A percentile compares a stretch with the other conserved stretches of the same genome.
These are phyloP conservation scores for Microbotryum scabiosae DNA, from an alignment of 1,284 basidiomycete species.

Conservation along the genomic window DNA sequence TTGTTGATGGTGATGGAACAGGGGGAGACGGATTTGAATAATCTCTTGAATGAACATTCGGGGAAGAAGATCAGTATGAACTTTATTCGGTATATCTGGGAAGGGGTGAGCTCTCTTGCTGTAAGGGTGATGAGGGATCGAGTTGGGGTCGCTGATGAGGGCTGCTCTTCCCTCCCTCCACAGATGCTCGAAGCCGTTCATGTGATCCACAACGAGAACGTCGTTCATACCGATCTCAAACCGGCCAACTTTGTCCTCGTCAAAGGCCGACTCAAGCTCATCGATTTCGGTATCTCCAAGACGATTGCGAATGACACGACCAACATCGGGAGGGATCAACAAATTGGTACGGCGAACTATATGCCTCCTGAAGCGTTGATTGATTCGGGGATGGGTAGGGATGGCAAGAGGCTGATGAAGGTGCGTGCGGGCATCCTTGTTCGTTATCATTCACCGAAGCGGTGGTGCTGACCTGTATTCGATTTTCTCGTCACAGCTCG, in stretches of 20 bases:
- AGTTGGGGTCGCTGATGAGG: background rate
- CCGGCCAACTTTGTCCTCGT: slow-evolving; percentile 95
- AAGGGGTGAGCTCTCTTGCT: slow-evolving; percentile 56
- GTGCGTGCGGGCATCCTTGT: slow-evolving; percentile 11
- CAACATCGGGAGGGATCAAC: slow-evolving; percentile 88
- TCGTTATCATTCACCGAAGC: background rate
- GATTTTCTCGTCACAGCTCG: slow-evolving; percentile 27
- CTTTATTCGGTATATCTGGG: slow-evolving; percentile 89
- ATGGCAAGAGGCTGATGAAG: slow-evolving; percentile 34
- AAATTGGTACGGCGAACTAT: slow-evolving; percentile 89
- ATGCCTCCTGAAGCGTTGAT: slow-evolving; percentile 78
- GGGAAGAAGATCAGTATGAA: slow-evolving; percentile 77
- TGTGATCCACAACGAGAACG: slow-evolving; percentile 90
- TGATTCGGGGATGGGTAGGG: slow-evolving; percentile 31
- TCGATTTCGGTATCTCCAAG: slow-evolving; percentile 95
- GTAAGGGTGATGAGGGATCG: background rate
- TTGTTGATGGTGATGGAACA: slow-evolving; percentile 81
- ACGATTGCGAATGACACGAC: slow-evolving; percentile 95
- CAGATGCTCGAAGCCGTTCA: slow-evolving; percentile 94
- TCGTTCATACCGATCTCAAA: slow-evolving; percentile 92
- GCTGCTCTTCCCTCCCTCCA: background rate
- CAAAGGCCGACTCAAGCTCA: slow-evolving; percentile 82
- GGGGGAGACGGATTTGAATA: slow-evolving; percentile 79
- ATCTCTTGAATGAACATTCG: slow-evolving; percentile 63
- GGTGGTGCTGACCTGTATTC: background rate